A percentile compares a stretch with the other conserved stretches of the same genome.
Evolutionary conservation across 176 grass and related monocot species (phyloP).

Genomic region (Guadua angustifolia): DNA sequence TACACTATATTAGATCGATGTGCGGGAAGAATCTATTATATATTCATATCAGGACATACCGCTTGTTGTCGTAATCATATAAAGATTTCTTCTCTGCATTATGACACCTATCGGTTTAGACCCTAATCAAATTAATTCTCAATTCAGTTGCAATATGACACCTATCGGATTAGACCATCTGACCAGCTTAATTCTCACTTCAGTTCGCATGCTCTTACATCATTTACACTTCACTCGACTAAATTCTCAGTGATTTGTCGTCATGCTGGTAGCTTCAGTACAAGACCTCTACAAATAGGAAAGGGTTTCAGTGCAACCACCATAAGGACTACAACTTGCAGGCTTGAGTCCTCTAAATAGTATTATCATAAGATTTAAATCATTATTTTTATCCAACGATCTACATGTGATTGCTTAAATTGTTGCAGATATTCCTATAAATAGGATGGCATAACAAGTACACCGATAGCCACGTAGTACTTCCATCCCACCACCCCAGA

Average conservation of each 20-base stretch:
- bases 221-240: background rate
- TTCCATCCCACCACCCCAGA: slow-evolving; percentile 25
- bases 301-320: too few relatives aligned
- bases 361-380: too few relatives aligned
- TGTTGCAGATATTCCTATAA: too few relatives aligned
- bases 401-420: too few relatives aligned
- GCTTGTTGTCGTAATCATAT: background rate
- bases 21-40: background rate
- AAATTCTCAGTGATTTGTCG: background rate
- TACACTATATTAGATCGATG: background rate
- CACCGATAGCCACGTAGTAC: background rate
- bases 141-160: background rate
- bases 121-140: background rate
- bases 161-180: background rate
- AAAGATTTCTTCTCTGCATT: background rate
- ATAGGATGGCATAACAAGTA: background rate
- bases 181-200: background rate
- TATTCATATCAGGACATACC: background rate
- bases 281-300: slow-evolving; percentile 43
- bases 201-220: background rate
- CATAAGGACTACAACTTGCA: too few relatives aligned
- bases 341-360: too few relatives aligned
- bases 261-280: slow-evolving; percentile 16
- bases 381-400: too few relatives aligned
- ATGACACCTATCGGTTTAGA: background rate